Base-by-base conservation (phyloP, 148 eudicot genomes). In the Fallopia convolvulus region DNA sequence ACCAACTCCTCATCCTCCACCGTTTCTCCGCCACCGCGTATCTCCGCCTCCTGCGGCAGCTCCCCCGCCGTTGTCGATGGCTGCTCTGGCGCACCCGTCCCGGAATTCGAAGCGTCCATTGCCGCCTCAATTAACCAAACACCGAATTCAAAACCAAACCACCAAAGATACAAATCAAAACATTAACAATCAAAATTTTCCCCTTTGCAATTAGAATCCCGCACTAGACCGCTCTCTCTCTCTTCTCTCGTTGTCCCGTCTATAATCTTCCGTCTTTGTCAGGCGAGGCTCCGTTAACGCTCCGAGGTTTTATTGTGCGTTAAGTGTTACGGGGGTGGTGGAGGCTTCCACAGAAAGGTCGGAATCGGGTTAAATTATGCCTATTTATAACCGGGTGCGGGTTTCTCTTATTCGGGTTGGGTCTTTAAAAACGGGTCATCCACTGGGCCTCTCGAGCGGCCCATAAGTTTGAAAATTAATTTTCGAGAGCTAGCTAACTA, bases 1-100 rank as follows among this genome's bases (percentile, higher is more conserved):
- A 91, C 77, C 85, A 91, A 80, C n/a, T 46, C 83, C 13, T 91
- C 94, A 2, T 85, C 91, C 13, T 80, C 84, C 13, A 74, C 85
- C 6, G 53, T 80, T 30, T 70, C 83, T 3, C 52, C 79, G 2
- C 42, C 84, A 0, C 60, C 81, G 41, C 21, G 79, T 41, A 42
- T 74, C 33, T 53, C 85, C 21, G 49, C 83, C 63, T 23, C 72
- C 76, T 18, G 71, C 74, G 71, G 58, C 72, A 68, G 73, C 2
- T 76, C 75, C 6, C 40, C 33, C 48, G 53, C 81, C 70, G 76
- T 44, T 8, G 18, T 17, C 74, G 53, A 70, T 40, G 78, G 76
- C 42, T 56, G 68, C 4, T 26, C 72, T 26, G 76, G 41, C 48
- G 61, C 5, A 10, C 12, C 72, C 47, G 72, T 14, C 13, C 53